These are phyloP conservation scores for Blastocladiella emersonii DNA, from an alignment of 371 early-diverging fungal genomes.

Conservation along the genomic window DNA sequence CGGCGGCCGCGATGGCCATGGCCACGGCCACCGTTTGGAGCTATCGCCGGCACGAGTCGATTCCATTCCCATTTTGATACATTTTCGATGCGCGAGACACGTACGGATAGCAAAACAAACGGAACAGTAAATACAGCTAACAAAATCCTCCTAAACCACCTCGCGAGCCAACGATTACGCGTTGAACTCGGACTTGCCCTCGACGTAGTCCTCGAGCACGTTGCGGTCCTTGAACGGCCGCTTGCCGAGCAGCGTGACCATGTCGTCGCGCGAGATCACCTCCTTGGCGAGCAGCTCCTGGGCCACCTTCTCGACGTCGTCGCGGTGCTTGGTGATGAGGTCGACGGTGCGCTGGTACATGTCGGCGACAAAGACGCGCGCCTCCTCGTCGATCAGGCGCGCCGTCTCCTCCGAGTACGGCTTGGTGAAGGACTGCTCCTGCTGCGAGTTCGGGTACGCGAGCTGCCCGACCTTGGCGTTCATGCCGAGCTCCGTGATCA, in stretches of 20 bases:
- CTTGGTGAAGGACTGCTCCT: conserved; percentile 69
- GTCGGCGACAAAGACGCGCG: conserved; percentile 56
- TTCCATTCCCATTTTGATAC: no score
- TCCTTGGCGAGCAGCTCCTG: conserved; percentile 84
- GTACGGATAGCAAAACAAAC: no score
- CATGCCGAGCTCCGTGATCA: conserved; percentile 91
- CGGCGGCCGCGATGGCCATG: no score
- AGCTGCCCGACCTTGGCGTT: conserved; percentile 73
- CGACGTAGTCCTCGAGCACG: background rate
- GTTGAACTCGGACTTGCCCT: background rate
- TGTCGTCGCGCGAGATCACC: conserved; percentile 87
- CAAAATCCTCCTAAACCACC: no score
- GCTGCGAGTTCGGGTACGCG: conserved; percentile 43
- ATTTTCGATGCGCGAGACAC: no score
- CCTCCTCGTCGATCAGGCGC: conserved; percentile 87
- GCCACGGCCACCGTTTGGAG: no score
- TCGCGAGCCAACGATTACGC: background rate
- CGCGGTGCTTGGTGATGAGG: conserved; percentile 65
- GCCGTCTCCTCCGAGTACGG: conserved; percentile 94
- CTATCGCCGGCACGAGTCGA: no score
- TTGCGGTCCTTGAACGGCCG: conserved; percentile 58
- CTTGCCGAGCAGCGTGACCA: conserved; percentile 77
- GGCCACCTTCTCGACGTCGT: conserved; percentile 86
- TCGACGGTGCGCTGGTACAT: conserved; percentile 69
- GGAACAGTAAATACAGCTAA: no score